A percentile compares a stretch with the other conserved stretches of the same genome.
phyloP scores from a whole-genome alignment of 208 protist genomes.

The Wallacemonas collosoma region DNA sequence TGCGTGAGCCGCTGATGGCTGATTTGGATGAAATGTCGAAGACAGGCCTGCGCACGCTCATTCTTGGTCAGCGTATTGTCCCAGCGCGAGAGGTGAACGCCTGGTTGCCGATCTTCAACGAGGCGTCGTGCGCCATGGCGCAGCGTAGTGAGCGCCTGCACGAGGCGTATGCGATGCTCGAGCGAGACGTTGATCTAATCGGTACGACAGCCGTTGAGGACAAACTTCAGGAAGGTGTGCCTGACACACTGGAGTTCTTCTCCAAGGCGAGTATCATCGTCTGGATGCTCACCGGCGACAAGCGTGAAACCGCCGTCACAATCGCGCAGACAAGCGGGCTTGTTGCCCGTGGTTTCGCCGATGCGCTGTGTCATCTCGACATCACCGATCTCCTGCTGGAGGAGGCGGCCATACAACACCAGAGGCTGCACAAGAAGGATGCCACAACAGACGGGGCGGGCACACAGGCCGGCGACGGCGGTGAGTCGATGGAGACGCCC shows the following conservation, averaged over 20 bases:
- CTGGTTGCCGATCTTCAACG: slow-evolving; percentile 66
- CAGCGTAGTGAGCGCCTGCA: slow-evolving; percentile 60
- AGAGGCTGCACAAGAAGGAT: slow-evolving; percentile 14
- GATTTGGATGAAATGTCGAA: slow-evolving; percentile 57
- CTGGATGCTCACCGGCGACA: slow-evolving; percentile 99
- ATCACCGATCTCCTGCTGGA: slow-evolving; percentile 39
- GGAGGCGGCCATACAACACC: slow-evolving; percentile 27
- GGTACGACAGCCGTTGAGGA: slow-evolving; percentile 96
- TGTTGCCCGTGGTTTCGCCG: slow-evolving; percentile 21
- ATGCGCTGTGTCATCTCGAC: slow-evolving; percentile 50
- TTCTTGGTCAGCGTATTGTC: slow-evolving; percentile 66
- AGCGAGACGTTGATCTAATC: slow-evolving; percentile 86
- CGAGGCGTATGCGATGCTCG: slow-evolving; percentile 69
- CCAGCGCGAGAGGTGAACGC: slow-evolving; percentile 49
- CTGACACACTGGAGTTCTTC: slow-evolving; percentile 91
- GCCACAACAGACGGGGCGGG: slow-evolving; percentile 4
- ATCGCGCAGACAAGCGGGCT: slow-evolving; percentile 86
- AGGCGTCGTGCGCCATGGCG: slow-evolving; percentile 61
- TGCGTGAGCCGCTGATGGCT: slow-evolving; percentile 33
- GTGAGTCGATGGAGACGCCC: neutral
- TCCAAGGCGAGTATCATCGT: slow-evolving; percentile 89
- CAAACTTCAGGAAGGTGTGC: slow-evolving; percentile 94
- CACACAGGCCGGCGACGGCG: neutral
- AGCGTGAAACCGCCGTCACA: slow-evolving; percentile 97
- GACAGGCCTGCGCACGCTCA: slow-evolving; percentile 75